phyloP scores from a whole-genome alignment of 2,329 filamentous ascomycete species.

The Colletotrichum acutatum region DNA sequence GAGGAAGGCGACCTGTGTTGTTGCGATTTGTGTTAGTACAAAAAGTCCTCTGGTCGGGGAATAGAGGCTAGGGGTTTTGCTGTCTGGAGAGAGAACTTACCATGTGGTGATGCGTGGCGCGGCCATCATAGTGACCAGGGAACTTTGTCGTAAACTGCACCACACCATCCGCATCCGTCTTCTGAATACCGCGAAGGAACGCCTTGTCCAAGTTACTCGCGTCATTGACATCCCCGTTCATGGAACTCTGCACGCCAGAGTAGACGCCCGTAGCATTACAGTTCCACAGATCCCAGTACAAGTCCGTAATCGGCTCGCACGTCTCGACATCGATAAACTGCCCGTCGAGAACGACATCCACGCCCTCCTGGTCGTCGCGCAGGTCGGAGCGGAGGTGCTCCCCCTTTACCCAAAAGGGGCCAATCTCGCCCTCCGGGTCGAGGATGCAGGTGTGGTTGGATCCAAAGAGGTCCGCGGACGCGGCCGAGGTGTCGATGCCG shows the following conservation, averaged over 20 bases:
- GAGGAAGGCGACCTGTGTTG: constrained; percentile 3
- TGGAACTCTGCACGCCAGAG: constrained; percentile 41
- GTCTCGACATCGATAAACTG: constrained; percentile 32
- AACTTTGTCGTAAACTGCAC: constrained; percentile 55
- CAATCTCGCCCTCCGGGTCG: constrained; percentile 57
- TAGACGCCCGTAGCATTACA: constrained; percentile 54
- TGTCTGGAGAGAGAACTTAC: background rate
- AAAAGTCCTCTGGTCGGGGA: too few relatives aligned
- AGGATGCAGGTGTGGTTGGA: constrained; percentile 55
- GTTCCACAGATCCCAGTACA: constrained; percentile 38
- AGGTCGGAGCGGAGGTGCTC: constrained; percentile 30
- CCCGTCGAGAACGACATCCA: constrained; percentile 25
- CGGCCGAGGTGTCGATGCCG: constrained; percentile 13
- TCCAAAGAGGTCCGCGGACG: constrained; percentile 43
- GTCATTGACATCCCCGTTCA: constrained; percentile 28
- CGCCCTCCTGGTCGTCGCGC: constrained; percentile 20
- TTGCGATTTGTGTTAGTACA: background rate
- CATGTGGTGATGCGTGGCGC: constrained; percentile 60
- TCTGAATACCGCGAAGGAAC: constrained; percentile 23
- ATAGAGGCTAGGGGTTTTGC: background rate
- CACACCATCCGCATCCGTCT: constrained; percentile 39
- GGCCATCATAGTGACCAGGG: constrained; percentile 56
- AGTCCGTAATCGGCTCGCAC: constrained; percentile 30
- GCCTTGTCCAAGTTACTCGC: constrained; percentile 19
- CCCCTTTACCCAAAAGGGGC: constrained; percentile 53